phyloP scores from a whole-genome alignment of 2,329 filamentous ascomycete species.

The Verticillium longisporum region DNA sequence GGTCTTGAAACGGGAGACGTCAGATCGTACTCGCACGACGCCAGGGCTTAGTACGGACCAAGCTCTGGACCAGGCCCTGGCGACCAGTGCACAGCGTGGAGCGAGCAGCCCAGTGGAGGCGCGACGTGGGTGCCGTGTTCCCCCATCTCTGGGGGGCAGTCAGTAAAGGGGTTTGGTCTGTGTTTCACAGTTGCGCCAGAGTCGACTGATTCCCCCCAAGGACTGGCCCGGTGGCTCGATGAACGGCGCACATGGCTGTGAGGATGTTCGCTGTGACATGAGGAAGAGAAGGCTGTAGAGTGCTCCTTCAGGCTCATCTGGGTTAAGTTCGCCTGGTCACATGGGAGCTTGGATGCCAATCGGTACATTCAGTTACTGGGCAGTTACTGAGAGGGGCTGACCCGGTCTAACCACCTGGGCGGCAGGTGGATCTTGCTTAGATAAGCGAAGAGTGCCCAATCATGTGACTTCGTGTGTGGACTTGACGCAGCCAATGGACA shows the following conservation, averaged over 20 bases:
- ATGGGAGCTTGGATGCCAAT: too few species aligned
- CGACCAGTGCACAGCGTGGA: conserved; percentile 4
- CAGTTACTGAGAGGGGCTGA: too few species aligned
- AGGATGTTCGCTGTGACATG: neutral
- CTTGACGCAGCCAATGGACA: neutral
- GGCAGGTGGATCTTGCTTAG: neutral
- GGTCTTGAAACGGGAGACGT: conserved; percentile 19
- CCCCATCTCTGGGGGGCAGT: conserved; percentile 4
- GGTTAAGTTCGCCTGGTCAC: too few species aligned
- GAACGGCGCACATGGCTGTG: neutral
- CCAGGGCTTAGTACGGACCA: conserved; percentile 6
- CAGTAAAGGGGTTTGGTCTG: neutral
- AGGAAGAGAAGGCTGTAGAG: neutral
- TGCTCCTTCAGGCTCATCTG: neutral
- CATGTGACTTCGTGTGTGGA: neutral
- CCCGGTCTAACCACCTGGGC: too few species aligned
- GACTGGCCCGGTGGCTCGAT: conserved; percentile 21
- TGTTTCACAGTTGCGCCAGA: conserved; percentile 39
- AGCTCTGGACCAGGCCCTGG: conserved; percentile 9
- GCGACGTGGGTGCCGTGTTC: conserved; percentile 1
- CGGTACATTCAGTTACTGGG: too few species aligned
- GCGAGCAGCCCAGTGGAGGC: conserved; percentile 7
- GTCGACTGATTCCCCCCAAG: conserved; percentile 8
- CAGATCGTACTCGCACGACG: conserved; percentile 10
- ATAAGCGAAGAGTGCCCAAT: neutral